A percentile compares a stretch with the other conserved stretches of the same genome.
Evolutionary conservation across 176 grass and related monocot genomes (phyloP).

Genomic region (Musa beccarii): DNA sequence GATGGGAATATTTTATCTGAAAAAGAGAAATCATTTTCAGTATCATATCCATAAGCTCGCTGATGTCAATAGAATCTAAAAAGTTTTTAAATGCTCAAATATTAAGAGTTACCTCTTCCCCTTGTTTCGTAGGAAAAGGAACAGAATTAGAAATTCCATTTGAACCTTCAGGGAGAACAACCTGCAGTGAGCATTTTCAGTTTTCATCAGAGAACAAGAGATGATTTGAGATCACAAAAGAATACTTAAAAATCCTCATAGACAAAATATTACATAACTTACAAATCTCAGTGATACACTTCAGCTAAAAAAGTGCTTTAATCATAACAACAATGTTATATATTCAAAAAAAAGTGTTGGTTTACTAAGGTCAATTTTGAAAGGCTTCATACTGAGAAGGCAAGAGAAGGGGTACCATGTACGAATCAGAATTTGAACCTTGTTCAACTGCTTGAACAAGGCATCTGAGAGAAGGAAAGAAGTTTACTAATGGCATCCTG

Average conservation of each 20-base stretch:
- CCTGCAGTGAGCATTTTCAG: slow-evolving; percentile 32
- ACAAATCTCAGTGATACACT: not conserved
- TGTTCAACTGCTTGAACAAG: no score
- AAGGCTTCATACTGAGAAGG: no score
- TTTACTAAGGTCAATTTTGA: not conserved
- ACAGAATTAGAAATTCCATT: slow-evolving; percentile 65
- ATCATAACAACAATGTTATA: not conserved
- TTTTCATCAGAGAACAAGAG: slow-evolving; percentile 1
- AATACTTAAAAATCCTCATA: not conserved
- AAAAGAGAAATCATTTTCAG: not conserved
- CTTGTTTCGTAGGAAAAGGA: slow-evolving; percentile 71
- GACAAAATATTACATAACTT: not conserved
- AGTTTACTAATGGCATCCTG: no score
- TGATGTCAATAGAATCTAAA: slow-evolving; percentile 15
- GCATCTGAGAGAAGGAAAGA: no score
- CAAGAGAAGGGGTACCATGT: not conserved
- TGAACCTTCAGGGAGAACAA: slow-evolving; percentile 94
- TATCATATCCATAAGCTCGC: not conserved
- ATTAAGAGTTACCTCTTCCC: slow-evolving; percentile 50
- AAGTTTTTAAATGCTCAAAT: not conserved
- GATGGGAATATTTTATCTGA: slow-evolving; percentile 95
- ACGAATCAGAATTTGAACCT: no score
- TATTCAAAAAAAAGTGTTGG: not conserved
- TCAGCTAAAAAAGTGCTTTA: not conserved
- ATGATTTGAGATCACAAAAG: not conserved